A percentile compares a stretch with the other conserved stretches of the same genome.
These are phyloP conservation scores for Pythium guiyangense DNA, from an alignment of 352 stramenopile genomes.

Conservation along the genomic window DNA sequence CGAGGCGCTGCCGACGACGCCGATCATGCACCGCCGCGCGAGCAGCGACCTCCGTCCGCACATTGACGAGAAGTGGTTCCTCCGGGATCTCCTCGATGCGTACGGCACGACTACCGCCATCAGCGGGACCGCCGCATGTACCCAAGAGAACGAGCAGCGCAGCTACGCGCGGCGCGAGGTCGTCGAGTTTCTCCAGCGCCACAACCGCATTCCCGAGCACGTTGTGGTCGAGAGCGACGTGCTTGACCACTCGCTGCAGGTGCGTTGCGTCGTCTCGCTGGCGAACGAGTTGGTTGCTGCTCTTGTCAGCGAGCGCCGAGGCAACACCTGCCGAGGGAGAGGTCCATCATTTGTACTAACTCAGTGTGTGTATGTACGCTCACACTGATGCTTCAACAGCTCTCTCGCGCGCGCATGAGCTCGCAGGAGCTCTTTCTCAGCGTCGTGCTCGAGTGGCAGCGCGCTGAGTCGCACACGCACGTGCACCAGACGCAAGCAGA, in stretches of 20 bases:
- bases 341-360: not conserved
- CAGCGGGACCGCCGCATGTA: not conserved
- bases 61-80: constrained; percentile 33
- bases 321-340: no score
- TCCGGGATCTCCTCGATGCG: constrained; percentile 27
- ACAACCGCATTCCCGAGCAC: constrained; percentile 20
- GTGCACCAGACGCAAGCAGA: not conserved
- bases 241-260: constrained; percentile 18
- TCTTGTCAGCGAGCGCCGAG: no score
- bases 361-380: not conserved
- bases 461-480: constrained; percentile 15
- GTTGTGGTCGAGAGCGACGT: constrained; percentile 3
- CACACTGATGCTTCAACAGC: constrained; percentile 6
- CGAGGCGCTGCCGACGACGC: constrained; percentile 21
- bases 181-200: constrained; percentile 27
- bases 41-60: constrained; percentile 4
- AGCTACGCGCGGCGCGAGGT: constrained; percentile 13
- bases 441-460: constrained; percentile 78
- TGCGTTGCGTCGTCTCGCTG: constrained; percentile 1
- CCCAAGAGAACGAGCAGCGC: constrained; percentile 2
- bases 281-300: no score
- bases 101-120: not conserved
- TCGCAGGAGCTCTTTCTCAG: constrained; percentile 82
- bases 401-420: constrained; percentile 37
- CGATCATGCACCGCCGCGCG: constrained; percentile 20